Conservation (phyloP, 2,329 filamentous ascomycete species). For the Chaetomium globosum region DNA sequence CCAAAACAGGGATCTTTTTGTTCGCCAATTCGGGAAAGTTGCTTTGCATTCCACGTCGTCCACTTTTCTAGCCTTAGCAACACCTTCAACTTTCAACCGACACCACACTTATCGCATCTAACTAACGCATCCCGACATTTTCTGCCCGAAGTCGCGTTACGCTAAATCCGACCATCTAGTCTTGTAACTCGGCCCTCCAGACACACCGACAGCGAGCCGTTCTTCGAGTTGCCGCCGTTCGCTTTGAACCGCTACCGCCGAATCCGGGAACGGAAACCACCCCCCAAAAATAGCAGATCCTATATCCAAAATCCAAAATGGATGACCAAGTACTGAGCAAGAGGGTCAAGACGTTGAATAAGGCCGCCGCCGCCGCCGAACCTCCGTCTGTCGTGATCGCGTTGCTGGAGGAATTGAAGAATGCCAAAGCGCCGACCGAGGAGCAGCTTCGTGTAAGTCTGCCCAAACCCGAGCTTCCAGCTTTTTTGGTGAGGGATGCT, state of each 20-base stretch:
- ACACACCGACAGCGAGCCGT: neutral
- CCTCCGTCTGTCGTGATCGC: conserved; percentile 70
- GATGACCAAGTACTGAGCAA: conserved; percentile 79
- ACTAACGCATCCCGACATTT: neutral
- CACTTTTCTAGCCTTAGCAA: neutral
- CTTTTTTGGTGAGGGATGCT: conserved; percentile 1
- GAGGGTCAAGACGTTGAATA: conserved; percentile 76
- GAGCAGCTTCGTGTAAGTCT: conserved; percentile 76
- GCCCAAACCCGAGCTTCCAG: neutral
- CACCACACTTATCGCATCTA: neutral
- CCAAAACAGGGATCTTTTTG: neutral
- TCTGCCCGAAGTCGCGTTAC: no score
- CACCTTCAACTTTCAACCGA: neutral
- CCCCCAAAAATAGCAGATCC: neutral
- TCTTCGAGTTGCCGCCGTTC: neutral
- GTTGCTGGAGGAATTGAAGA: conserved; percentile 77
- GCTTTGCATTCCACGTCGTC: conserved; percentile 12
- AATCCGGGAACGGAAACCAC: neutral
- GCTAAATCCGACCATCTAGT: neutral
- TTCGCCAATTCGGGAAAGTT: conserved; percentile 15
- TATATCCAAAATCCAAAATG: conserved; percentile 52
- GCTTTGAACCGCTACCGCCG: neutral
- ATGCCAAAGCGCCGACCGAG: conserved; percentile 80
- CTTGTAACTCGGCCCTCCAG: neutral
- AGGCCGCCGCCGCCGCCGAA: conserved; percentile 76